Base-by-base conservation (phyloP, 768 basidiomycete species). In the Pulveroboletus sp. region DNA sequence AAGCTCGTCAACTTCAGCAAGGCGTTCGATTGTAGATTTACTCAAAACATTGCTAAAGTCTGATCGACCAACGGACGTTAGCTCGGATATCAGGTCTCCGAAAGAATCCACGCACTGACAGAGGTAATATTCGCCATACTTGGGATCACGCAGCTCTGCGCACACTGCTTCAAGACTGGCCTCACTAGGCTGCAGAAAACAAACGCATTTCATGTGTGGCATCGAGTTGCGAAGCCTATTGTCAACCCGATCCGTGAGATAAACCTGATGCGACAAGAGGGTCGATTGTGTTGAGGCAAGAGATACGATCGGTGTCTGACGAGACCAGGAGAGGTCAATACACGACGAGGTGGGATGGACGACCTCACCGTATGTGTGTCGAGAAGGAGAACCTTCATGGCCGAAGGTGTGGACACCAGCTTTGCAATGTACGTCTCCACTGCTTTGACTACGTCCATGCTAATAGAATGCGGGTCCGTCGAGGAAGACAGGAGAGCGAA, bases 51-150 rank as follows among this genome's bases (percentile, higher is more conserved):
- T 98, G 72, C 93, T 97, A 66, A 99, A 99, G 71, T 96, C 95
- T 98, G 50, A 15, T 43, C 39, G 43, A 47, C 43, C 18, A 38
- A 42, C 11, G 6, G 44, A 49, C 31, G 44, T 61, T 54, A 64
- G 64, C 49, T 47, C 46, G 33, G 30, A 51, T 51, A 47, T 48
- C 47, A 24, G 46, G 30, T 41, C 47, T 52, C 48, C 55, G 56
- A 57, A 69, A 61, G 70, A 72, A 79, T 74, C 78, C 82, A 88
- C 85, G 78, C 76, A 92, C 95, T 87, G 81, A 98, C 95, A 99
- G 66, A 99, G 74, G 78, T 95, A 98, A 72, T 99, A 99, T 73
- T 93, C 93, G 67, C 93, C 93, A 62, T 98, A 99, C 70, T 88
- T 88, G 9, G 94, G 95, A 61, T 92, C 87, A 33, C 77, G 77